Evolutionary conservation across 2,329 filamentous ascomycete species (phyloP), one percentile per base, ranked within the genome.

Genomic region (Gyromitra esculenta): DNA sequence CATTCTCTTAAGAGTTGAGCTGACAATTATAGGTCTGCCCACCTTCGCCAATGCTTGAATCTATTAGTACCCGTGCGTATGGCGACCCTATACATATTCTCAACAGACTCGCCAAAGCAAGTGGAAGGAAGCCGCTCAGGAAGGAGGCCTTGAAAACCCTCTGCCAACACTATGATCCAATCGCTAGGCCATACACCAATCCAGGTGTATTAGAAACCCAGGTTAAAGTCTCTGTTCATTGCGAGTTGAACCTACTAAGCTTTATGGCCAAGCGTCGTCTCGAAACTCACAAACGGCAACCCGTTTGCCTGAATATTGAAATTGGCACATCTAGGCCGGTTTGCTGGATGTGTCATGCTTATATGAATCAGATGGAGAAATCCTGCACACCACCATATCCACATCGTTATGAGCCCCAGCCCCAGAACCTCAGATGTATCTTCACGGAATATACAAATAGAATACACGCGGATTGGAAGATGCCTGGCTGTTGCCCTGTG

Each of bases 281-380:
- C 18, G 15, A 15, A 52, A 18, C 48, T 7, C 18, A 5, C 48
- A 57, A 43, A 18, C 56, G 31, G 5, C 11, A 56, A 25, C 9
- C 31, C 13, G 64, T 43, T 15, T 67, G 50, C 21, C 21, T 66
- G 45, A 67, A 48, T 35, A 45, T 67, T 67, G 50, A 56, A 56
- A 54, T 67, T 37, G 50, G 64, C 13, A 43, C 64, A 11, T 56
- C 50, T 2, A 67, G 56, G 21, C 21, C 13, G 43, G 43, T 37
- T 43, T 67, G 50, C 21, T 67, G 64, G 64, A 13, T 50, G 11
- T 67, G 64, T 18, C 64, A 57, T 43, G 21, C 21, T 43, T 67
- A 67, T 37, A 67, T 67, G 18, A 21, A 41, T n/a, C 18, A 67
- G 21, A 9, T 57, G 18, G 64, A 67, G 56, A 25, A 11, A 8